A percentile compares a stretch with the other conserved stretches of the same genome.
Evolutionary conservation across 2,329 filamentous ascomycete species (phyloP).

Genomic region (Nigrospora osmanthi): DNA sequence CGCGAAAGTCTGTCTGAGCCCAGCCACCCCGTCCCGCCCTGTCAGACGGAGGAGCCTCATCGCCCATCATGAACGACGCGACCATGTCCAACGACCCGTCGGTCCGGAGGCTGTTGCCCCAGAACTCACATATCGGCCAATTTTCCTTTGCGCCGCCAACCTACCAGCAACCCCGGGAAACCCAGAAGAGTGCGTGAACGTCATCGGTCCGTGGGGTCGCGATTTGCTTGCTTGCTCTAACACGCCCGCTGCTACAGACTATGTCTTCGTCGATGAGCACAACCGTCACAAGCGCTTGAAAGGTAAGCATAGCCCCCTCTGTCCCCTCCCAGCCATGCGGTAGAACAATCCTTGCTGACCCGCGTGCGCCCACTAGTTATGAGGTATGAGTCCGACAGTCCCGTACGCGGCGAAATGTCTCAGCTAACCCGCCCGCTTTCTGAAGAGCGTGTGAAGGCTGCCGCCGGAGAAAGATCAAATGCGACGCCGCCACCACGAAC

Average conservation of each 20-base stretch:
- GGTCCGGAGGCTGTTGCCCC: constrained; percentile 55
- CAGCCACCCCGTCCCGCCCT: no score
- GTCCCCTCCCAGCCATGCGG: background rate
- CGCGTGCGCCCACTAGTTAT: constrained; percentile 1
- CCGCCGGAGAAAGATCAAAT: constrained; percentile 92
- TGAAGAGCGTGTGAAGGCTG: constrained; percentile 98
- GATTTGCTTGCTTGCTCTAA: constrained; percentile 7
- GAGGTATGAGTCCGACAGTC: background rate
- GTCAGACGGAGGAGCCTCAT: no score
- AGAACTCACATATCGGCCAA: constrained; percentile 62
- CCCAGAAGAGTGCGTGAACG: constrained; percentile 67
- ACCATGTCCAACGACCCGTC: constrained; percentile 56
- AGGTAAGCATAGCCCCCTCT: constrained; percentile 44
- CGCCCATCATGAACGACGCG: background rate
- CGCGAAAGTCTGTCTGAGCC: no score
- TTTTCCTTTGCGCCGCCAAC: constrained; percentile 66
- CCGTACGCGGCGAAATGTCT: no score
- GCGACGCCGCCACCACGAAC: constrained; percentile 93
- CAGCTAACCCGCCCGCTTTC: constrained; percentile 25
- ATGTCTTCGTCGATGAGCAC: constrained; percentile 98
- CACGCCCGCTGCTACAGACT: constrained; percentile 50
- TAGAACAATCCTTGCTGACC: background rate
- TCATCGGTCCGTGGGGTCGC: constrained; percentile 6
- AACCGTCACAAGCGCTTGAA: constrained; percentile 96
- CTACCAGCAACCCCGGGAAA: constrained; percentile 53